These are phyloP conservation scores for Picochlorum sp. DNA, from an alignment of 139 green algal genomes.

Conservation along the genomic window DNA sequence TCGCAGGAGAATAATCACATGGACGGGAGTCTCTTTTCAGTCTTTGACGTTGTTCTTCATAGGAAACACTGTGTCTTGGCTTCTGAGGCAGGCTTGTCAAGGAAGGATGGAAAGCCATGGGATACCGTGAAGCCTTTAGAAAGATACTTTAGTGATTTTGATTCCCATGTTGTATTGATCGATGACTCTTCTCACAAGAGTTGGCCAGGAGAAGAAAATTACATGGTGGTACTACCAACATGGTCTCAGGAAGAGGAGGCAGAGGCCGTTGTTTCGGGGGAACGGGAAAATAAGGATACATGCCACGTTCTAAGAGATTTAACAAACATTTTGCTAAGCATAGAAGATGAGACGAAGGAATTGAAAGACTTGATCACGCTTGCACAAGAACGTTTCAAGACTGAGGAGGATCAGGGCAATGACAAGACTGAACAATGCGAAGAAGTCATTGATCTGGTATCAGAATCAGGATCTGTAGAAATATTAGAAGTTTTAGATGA, in stretches of 20 bases:
- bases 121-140: constrained; percentile 39
- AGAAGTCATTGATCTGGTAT: not conserved
- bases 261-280: not conserved
- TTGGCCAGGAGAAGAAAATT: constrained; percentile 12
- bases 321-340: constrained; percentile 9
- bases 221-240: constrained; percentile 27
- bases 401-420: not conserved
- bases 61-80: constrained; percentile 12
- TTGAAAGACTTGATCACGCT: not conserved
- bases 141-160: constrained; percentile 25
- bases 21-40: not conserved
- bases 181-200: constrained; percentile 36
- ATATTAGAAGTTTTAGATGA: constrained; percentile 20
- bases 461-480: not conserved
- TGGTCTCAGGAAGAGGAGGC: constrained; percentile 5
- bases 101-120: constrained; percentile 23
- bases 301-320: constrained; percentile 5
- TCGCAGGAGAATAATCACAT: not conserved
- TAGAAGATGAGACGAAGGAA: not conserved
- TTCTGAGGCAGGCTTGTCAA: not conserved
- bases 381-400: not conserved
- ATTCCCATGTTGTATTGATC: constrained; percentile 20
- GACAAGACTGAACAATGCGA: not conserved
- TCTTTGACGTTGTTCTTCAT: constrained; percentile 12
- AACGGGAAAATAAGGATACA: constrained; percentile 1